Percentiles rank a stretch among this genome's conserved stretches.
Evolutionary conservation across 2,329 filamentous ascomycete species (phyloP).

Genomic region (Venturia effusa): DNA sequence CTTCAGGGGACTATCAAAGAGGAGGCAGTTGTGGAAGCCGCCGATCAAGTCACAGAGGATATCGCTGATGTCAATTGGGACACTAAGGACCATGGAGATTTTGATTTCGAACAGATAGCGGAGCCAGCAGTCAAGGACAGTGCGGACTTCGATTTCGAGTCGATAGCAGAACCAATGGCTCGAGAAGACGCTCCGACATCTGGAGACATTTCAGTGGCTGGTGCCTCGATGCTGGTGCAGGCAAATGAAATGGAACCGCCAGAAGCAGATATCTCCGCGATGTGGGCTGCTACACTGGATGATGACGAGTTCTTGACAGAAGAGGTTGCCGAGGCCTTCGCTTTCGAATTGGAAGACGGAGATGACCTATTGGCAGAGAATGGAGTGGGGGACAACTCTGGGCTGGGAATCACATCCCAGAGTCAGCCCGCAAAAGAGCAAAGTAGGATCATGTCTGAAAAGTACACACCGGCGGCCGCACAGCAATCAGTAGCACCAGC

Average conservation of each 20-base stretch:
- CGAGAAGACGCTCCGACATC: not conserved
- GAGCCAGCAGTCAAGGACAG: not conserved
- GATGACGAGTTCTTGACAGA: slow-evolving; percentile 57
- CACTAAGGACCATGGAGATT: not conserved
- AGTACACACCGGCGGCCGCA: slow-evolving; percentile 27
- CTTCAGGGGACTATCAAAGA: not conserved
- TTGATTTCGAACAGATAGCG: slow-evolving; percentile 3
- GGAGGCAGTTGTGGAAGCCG: not conserved
- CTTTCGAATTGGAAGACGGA: slow-evolving; percentile 71
- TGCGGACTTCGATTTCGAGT: slow-evolving; percentile 1
- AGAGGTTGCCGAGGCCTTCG: slow-evolving; percentile 24
- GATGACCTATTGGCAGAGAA: slow-evolving; percentile 73
- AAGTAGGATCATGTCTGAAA: slow-evolving; percentile 14
- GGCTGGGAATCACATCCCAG: slow-evolving; percentile 8
- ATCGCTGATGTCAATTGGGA: slow-evolving; percentile 12
- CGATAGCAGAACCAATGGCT: not conserved
- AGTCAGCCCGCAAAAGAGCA: slow-evolving; percentile 14
- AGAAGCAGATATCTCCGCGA: slow-evolving; percentile 60
- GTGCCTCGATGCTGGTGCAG: not conserved
- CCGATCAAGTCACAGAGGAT: not conserved
- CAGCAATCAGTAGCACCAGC: slow-evolving; percentile 17
- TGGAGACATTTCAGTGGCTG: slow-evolving; percentile 4
- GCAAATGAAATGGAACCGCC: slow-evolving; percentile 11
- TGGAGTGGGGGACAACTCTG: slow-evolving; percentile 6
- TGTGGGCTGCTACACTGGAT: slow-evolving; percentile 76